phyloP scores from a whole-genome alignment of 345 rosid genomes.

The Eutrema japonicum region DNA sequence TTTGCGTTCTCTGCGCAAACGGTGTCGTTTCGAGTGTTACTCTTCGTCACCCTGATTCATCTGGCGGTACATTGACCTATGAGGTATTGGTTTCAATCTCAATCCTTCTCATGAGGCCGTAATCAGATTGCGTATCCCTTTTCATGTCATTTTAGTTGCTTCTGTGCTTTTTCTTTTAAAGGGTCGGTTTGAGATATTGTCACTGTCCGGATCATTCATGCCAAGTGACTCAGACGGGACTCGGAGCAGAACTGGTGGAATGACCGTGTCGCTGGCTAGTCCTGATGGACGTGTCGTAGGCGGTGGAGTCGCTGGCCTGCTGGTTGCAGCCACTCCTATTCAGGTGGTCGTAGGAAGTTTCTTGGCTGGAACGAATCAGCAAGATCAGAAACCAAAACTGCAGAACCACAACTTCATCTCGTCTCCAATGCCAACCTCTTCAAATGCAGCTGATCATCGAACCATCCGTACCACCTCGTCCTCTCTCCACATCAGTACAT shows the following conservation, averaged over 20 bases:
- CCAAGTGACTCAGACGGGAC: conserved; percentile 80
- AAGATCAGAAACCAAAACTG: conserved; percentile 64
- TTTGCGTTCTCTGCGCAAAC: conserved; percentile 88
- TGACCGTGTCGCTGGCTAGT: conserved; percentile 89
- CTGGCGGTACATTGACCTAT: conserved; percentile 95
- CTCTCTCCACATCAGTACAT: conserved; percentile 22
- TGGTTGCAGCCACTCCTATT: conserved; percentile 89
- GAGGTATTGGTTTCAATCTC: conserved; percentile 56
- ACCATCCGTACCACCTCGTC: conserved; percentile 31
- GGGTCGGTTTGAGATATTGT: conserved; percentile 97
- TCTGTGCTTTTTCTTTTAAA: conserved; percentile 25
- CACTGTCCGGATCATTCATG: conserved; percentile 94
- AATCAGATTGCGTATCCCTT: neutral
- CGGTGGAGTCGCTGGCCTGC: conserved; percentile 88
- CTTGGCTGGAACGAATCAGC: conserved; percentile 65
- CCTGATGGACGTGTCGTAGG: conserved; percentile 97
- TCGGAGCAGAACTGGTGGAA: conserved; percentile 88
- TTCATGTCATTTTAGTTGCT: conserved; percentile 9
- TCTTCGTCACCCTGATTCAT: conserved; percentile 90
- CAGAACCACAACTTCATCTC: conserved; percentile 52
- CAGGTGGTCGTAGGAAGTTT: conserved; percentile 93
- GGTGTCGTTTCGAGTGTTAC: conserved; percentile 93
- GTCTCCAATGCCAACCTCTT: conserved; percentile 38
- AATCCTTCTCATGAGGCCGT: neutral
- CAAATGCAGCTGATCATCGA: conserved; percentile 51